Percentiles rank a stretch among this genome's conserved stretches.
Conservation (phyloP, 2,329 filamentous ascomycete species). For the Fusarium tjaetaba region DNA sequence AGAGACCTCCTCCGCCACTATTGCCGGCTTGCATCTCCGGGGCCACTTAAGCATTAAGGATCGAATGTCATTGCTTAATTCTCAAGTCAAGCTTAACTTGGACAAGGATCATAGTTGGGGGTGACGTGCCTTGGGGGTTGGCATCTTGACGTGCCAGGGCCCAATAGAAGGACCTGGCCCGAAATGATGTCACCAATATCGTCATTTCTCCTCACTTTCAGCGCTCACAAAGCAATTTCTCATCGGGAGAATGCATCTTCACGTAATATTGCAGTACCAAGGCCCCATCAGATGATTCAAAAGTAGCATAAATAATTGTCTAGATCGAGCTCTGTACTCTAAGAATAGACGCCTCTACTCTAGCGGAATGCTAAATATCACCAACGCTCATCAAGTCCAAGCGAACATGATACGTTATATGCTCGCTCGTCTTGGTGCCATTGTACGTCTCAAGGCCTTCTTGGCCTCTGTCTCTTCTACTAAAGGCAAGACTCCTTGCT, state of each 20-base stretch:
- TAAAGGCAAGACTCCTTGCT: conserved; percentile 78
- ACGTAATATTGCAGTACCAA: conserved; percentile 15
- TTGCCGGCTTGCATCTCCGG: conserved; percentile 4
- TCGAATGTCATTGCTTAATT: conserved; percentile 8
- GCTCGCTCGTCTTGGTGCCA: conserved; percentile 82
- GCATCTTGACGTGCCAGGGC: conserved; percentile 11
- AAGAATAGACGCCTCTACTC: background rate
- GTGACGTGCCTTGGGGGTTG: conserved; percentile 14
- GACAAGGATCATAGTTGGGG: conserved; percentile 17
- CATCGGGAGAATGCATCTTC: conserved; percentile 3
- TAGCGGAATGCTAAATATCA: background rate
- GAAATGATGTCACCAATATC: conserved; percentile 41
- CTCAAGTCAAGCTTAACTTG: conserved; percentile 5
- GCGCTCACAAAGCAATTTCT: conserved; percentile 7
- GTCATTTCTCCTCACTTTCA: conserved; percentile 18
- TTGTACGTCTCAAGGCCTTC: conserved; percentile 78
- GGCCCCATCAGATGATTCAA: background rate
- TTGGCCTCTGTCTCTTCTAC: conserved; percentile 80
- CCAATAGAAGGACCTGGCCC: background rate
- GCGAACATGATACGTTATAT: conserved; percentile 60
- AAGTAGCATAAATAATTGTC: background rate
- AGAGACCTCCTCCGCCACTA: conserved; percentile 1
- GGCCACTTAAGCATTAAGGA: conserved; percentile 1
- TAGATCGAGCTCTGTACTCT: background rate
- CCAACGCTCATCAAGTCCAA: background rate